Evolutionary conservation across 176 grass and related monocot species (phyloP).

Genomic region (Coix lacrymajobi): DNA sequence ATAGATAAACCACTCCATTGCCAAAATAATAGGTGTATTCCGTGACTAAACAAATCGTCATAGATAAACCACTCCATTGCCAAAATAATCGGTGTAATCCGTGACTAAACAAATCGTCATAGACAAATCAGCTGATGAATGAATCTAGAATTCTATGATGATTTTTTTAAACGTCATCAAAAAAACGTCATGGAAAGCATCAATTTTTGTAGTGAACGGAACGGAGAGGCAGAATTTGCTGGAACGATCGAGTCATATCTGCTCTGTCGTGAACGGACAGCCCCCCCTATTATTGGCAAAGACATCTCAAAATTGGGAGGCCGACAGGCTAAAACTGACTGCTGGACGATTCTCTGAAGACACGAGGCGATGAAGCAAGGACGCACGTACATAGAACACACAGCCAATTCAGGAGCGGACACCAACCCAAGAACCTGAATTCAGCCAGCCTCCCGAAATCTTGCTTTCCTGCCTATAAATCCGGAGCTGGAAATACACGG

Average conservation of each 20-base stretch:
- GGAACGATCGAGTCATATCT: background rate
- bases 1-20: too few species aligned
- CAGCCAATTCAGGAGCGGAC: background rate
- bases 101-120: too few species aligned
- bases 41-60: too few species aligned
- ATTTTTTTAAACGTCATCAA: too few species aligned
- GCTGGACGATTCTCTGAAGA: background rate
- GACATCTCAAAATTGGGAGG: background rate
- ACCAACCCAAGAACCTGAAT: conserved; percentile 3
- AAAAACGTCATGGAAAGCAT: too few species aligned
- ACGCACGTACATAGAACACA: background rate
- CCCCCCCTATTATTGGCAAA: conserved; percentile 22
- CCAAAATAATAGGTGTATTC: too few species aligned
- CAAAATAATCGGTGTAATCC: too few species aligned
- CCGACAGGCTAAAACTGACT: background rate
- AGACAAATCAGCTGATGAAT: too few species aligned
- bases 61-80: too few species aligned
- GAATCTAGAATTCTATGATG: too few species aligned
- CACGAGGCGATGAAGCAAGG: background rate
- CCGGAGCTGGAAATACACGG: background rate
- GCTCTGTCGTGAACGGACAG: background rate
- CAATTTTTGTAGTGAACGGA: too few species aligned
- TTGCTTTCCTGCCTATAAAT: conserved; percentile 13
- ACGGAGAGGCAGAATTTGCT: background rate
- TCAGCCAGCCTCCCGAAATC: background rate